Percentiles rank a stretch among this genome's conserved stretches.
Conservation (phyloP, 495 filamentous ascomycete genomes). For the Podospora bellae-mahoneyi region DNA sequence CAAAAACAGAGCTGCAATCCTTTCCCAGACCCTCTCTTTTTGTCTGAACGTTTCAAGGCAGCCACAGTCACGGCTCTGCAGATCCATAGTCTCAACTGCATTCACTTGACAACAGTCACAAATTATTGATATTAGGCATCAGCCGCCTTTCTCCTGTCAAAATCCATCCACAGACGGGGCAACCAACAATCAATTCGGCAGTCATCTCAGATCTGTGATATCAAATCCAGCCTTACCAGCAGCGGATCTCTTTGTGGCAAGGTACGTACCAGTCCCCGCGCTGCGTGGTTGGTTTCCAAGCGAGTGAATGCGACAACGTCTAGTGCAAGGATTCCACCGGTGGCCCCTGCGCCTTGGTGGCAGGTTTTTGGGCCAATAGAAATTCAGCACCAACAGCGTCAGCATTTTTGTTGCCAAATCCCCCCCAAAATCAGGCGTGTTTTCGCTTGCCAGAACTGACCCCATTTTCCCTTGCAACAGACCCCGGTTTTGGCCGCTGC, state of each 20-base stretch:
- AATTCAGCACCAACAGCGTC: constrained; percentile 20
- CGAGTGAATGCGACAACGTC: constrained; percentile 5
- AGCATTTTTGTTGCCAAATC: constrained; percentile 28
- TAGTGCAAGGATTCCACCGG: constrained; percentile 12
- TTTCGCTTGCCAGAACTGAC: constrained; percentile 30
- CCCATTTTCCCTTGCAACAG: constrained; percentile 33
- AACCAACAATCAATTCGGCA: not conserved
- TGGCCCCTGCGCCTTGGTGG: constrained; percentile 26
- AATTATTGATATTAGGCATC: not conserved
- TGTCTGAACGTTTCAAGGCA: not conserved
- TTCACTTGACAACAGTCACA: constrained; percentile 1
- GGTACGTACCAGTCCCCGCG: constrained; percentile 17
- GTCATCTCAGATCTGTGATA: not conserved
- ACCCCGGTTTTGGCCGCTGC: constrained; percentile 33
- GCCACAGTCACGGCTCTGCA: not conserved
- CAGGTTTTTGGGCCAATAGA: constrained; percentile 33
- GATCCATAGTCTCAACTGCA: not conserved
- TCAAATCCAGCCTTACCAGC: constrained; percentile 13
- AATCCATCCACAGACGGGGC: no score
- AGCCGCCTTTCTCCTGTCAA: not conserved
- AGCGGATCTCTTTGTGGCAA: constrained; percentile 12
- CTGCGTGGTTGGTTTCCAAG: constrained; percentile 17
- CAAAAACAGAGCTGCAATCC: not conserved
- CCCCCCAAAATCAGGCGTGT: constrained; percentile 25
- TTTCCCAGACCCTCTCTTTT: not conserved